Evolutionary conservation across 169 alveolate genomes (phyloP).

Genomic region (Amoebophrya sp.): DNA sequence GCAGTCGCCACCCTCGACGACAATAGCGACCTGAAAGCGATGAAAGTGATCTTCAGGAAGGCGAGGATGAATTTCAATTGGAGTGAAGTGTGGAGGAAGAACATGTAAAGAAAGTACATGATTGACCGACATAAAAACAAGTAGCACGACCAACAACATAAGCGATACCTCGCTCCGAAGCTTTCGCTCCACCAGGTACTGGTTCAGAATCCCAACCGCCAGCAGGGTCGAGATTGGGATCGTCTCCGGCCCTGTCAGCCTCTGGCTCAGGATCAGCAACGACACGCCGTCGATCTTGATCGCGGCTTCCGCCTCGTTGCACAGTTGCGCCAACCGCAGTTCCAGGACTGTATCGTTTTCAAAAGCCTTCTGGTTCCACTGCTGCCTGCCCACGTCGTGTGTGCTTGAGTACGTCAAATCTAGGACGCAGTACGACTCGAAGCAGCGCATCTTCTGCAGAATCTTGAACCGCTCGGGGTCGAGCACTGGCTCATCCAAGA

Average conservation of each 20-base stretch:
- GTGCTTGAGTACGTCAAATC: not conserved
- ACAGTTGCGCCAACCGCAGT: not conserved
- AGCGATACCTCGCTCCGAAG: slow-evolving; percentile 2
- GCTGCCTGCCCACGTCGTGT: not conserved
- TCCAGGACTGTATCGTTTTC: not conserved
- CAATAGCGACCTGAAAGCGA: not conserved
- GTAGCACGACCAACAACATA: too few relatives aligned
- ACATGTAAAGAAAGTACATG: too few relatives aligned
- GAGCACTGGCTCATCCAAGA: not conserved
- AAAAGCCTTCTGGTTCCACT: not conserved
- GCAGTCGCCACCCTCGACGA: slow-evolving; percentile 17
- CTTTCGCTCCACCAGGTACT: not conserved
- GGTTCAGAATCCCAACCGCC: slow-evolving; percentile 20
- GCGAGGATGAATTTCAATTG: too few relatives aligned
- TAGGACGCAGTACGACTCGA: not conserved
- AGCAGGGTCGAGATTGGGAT: slow-evolving; percentile 13
- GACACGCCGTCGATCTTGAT: slow-evolving; percentile 16
- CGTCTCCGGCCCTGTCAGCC: slow-evolving; percentile 24
- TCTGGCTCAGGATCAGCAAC: slow-evolving; percentile 39
- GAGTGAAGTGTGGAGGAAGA: too few relatives aligned
- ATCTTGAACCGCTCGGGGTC: not conserved
- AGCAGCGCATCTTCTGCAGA: not conserved
- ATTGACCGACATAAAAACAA: too few relatives aligned
- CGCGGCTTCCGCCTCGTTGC: not conserved
- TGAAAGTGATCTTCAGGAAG: too few relatives aligned